These are phyloP conservation scores for Oryza brachyantha DNA, from an alignment of 176 grass and related monocot genomes.

Conservation along the genomic window DNA sequence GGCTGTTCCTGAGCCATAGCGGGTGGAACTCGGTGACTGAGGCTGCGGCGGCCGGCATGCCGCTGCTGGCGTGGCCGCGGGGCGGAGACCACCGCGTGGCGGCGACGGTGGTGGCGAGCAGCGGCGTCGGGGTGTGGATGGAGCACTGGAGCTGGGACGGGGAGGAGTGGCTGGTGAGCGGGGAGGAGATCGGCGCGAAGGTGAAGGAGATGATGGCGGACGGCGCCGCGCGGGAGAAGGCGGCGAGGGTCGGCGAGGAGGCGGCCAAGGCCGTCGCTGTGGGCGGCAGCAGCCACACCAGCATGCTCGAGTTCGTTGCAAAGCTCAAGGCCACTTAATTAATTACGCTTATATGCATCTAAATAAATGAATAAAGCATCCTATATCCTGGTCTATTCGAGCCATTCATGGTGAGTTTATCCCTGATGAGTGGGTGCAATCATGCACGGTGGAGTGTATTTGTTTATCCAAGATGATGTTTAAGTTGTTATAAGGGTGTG, in stretches of 20 bases:
- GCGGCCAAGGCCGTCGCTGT: slow-evolving; percentile 26
- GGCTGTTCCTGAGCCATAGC: slow-evolving; percentile 57
- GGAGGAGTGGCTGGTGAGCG: slow-evolving; percentile 31
- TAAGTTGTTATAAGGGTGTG: too few species aligned
- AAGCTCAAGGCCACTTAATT: not conserved
- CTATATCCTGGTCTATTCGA: too few species aligned
- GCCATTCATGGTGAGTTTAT: too few species aligned
- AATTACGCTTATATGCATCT: not conserved
- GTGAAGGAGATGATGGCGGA: slow-evolving; percentile 56
- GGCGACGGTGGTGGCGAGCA: slow-evolving; percentile 24
- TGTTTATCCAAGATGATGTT: too few species aligned
- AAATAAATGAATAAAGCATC: too few species aligned
- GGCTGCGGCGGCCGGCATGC: slow-evolving; percentile 42
- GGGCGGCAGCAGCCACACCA: slow-evolving; percentile 34
- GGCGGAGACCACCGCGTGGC: slow-evolving; percentile 55
- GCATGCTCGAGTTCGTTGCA: slow-evolving; percentile 18
- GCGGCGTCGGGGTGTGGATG: slow-evolving; percentile 49
- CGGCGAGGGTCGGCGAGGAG: not conserved
- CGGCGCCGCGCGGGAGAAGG: slow-evolving; percentile 1
- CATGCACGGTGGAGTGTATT: too few species aligned
- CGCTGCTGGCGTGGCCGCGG: slow-evolving; percentile 54
- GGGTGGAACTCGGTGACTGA: slow-evolving; percentile 53
- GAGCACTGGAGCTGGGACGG: slow-evolving; percentile 64
- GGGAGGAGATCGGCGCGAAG: slow-evolving; percentile 32
- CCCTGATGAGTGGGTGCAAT: too few species aligned